phyloP scores from a whole-genome alignment of 768 basidiomycete species.

The Lactarius akahatsu region DNA sequence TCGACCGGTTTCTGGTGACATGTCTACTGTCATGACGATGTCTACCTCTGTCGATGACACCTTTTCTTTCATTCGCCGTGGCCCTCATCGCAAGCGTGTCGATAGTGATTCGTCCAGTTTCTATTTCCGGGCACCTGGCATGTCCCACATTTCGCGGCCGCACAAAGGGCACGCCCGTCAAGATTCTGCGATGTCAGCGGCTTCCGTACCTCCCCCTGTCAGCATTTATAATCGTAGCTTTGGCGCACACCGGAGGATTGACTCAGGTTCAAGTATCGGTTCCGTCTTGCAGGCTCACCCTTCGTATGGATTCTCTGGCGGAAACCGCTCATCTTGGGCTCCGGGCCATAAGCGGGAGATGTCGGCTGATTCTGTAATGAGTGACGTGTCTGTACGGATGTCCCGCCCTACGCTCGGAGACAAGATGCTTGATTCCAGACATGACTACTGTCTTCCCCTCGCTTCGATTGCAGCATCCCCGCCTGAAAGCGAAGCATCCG shows the following conservation, averaged over 20 bases:
- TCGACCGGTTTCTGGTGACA: slow-evolving; percentile 58
- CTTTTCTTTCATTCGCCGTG: slow-evolving; percentile 56
- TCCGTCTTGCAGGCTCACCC: slow-evolving; percentile 60
- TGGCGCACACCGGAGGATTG: slow-evolving; percentile 48
- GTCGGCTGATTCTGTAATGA: slow-evolving; percentile 65
- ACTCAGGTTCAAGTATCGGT: slow-evolving; percentile 57
- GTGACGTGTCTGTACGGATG: slow-evolving; percentile 60
- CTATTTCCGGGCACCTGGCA: slow-evolving; percentile 55
- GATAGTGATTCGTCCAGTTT: slow-evolving; percentile 80
- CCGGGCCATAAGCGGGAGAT: slow-evolving; percentile 51
- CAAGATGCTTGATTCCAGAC: slow-evolving; percentile 77
- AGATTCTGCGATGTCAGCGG: slow-evolving; percentile 52
- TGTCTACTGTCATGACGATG: slow-evolving; percentile 52
- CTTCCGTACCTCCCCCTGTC: slow-evolving; percentile 63
- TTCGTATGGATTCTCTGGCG: slow-evolving; percentile 47
- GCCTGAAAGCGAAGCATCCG: slow-evolving; percentile 41
- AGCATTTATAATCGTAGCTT: slow-evolving; percentile 72
- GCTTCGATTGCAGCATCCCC: slow-evolving; percentile 68
- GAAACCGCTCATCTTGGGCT: slow-evolving; percentile 59
- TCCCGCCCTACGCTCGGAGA: slow-evolving; percentile 77
- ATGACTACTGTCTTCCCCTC: slow-evolving; percentile 54
- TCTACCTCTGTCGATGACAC: slow-evolving; percentile 60
- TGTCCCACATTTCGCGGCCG: slow-evolving; percentile 33
- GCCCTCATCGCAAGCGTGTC: slow-evolving; percentile 50
- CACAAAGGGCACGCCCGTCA: slow-evolving; percentile 53